Base-by-base conservation (phyloP, 2,329 filamentous ascomycete species). In the Alternaria sp. region DNA sequence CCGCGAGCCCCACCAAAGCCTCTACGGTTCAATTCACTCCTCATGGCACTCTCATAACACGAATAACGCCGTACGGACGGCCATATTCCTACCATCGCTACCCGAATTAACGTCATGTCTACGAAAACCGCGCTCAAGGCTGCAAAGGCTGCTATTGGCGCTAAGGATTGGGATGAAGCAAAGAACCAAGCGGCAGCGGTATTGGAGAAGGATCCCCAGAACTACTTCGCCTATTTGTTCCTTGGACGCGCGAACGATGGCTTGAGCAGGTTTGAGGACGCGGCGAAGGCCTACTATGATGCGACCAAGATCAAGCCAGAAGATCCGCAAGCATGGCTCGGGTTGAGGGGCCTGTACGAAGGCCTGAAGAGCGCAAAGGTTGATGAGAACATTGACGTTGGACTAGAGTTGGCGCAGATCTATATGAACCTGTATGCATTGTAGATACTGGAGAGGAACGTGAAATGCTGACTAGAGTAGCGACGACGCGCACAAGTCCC, bases 281-380 rank as follows among this genome's bases (percentile, higher is more conserved):
- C 95, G 0, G 93, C 95, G 68, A 85, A 84, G 33, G 86, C 88
- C 1, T 98, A 98, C 77, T 82, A 84, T 39, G 82, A 85, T 31
- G 95, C 94, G 1, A 86, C 90, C 5, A 82, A 83, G 21, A 81
- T 92, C 61, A 93, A 92, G 64, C 86, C 88, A 0, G 82, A 86
- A 17, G 93, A 97, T 67, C 81, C 87, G n/a, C 90, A 94, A 70
- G 91, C 91, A 65, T 98, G 92, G 92, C 91, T 97, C 74, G 95
- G 95, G 1, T 82, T 99, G 44, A 85, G 95, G 76, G 91, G 89
- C 71, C 79, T 98, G 29, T 97, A 92, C 74, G 92, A 97, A 44
- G 78, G 90, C 87, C 68, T 90, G 93, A 72, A 88, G 86, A 14
- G 77, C 81, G 29, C 85, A 54, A 91, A 89, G 69, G 80, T 98